Conservation (phyloP, 495 filamentous ascomycete species). For the Hypoxylon fuscum region DNA sequence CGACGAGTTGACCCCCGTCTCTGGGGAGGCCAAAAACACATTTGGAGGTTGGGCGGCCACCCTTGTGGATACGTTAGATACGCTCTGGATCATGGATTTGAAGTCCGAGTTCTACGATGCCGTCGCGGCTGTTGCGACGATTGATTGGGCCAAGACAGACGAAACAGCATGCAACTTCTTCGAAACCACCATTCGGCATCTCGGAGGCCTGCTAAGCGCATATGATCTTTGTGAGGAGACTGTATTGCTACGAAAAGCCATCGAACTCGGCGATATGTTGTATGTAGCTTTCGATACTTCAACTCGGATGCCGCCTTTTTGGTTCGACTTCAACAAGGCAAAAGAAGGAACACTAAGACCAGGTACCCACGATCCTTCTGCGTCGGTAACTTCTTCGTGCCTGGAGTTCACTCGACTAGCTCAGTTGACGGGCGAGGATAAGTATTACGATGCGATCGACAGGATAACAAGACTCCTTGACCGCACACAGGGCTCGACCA, state of each 20-base stretch:
- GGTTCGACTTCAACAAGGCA: conserved; percentile 77
- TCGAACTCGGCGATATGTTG: conserved; percentile 81
- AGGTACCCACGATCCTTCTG: conserved; percentile 53
- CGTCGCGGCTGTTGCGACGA: conserved; percentile 68
- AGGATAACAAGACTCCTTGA: conserved; percentile 80
- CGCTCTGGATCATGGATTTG: conserved; percentile 85
- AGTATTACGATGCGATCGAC: conserved; percentile 87
- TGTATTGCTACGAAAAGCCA: conserved; percentile 73
- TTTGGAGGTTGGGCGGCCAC: conserved; percentile 88
- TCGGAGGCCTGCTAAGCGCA: conserved; percentile 77
- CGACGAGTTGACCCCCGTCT: conserved; percentile 75
- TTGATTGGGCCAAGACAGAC: conserved; percentile 77
- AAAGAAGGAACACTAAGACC: conserved; percentile 78
- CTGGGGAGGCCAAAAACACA: conserved; percentile 62
- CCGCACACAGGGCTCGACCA: conserved; percentile 68
- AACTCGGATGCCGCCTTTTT: conserved; percentile 80
- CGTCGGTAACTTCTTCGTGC: conserved; percentile 79
- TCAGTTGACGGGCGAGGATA: conserved; percentile 79
- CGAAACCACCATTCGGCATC: conserved; percentile 77
- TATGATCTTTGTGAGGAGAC: conserved; percentile 74
- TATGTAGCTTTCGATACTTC: conserved; percentile 86
- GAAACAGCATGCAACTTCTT: conserved; percentile 66
- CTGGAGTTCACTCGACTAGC: conserved; percentile 88
- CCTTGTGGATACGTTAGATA: conserved; percentile 80
- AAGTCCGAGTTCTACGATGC: conserved; percentile 79